These are phyloP conservation scores for Citrus trifoliata DNA, from an alignment of 345 rosid species.

Conservation along the genomic window DNA sequence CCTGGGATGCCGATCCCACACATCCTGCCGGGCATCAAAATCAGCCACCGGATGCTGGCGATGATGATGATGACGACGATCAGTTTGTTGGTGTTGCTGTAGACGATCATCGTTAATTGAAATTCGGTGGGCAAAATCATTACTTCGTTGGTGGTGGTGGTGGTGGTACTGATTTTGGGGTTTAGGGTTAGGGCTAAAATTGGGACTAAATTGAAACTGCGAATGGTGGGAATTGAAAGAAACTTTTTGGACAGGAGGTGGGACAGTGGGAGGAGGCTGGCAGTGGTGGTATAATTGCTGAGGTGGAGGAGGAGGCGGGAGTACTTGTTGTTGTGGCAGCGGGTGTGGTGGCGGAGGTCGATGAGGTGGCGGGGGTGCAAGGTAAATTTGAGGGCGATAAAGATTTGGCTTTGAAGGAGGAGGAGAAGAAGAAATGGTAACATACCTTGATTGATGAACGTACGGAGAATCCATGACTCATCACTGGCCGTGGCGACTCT, in stretches of 20 bases:
- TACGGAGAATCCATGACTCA: conserved; percentile 48
- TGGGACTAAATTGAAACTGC: conserved; percentile 32
- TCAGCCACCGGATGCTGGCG: conserved; percentile 15
- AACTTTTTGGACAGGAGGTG: background rate
- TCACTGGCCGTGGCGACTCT: background rate
- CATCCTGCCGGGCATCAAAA: conserved; percentile 17
- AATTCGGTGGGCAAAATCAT: conserved; percentile 16
- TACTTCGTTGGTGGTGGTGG: conserved; percentile 22
- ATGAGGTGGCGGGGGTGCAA: conserved; percentile 21
- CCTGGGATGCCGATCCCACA: conserved; percentile 30
- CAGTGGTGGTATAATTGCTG: conserved; percentile 14
- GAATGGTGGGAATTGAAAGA: conserved; percentile 28
- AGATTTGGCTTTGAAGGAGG: conserved; percentile 28
- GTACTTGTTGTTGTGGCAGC: conserved; percentile 17
- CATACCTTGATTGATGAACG: conserved; percentile 39
- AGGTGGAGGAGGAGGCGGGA: conserved; percentile 22
- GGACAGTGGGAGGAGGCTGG: background rate
- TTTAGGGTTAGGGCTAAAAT: conserved; percentile 14
- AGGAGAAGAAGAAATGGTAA: conserved; percentile 33
- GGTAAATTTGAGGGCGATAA: conserved; percentile 6
- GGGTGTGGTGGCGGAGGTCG: conserved; percentile 2
- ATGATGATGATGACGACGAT: conserved; percentile 3
- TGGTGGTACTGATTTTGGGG: conserved; percentile 2
- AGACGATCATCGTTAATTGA: conserved; percentile 3
- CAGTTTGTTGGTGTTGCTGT: background rate